Conservation (phyloP, 768 basidiomycete species). For the Suillus clintonianus region DNA sequence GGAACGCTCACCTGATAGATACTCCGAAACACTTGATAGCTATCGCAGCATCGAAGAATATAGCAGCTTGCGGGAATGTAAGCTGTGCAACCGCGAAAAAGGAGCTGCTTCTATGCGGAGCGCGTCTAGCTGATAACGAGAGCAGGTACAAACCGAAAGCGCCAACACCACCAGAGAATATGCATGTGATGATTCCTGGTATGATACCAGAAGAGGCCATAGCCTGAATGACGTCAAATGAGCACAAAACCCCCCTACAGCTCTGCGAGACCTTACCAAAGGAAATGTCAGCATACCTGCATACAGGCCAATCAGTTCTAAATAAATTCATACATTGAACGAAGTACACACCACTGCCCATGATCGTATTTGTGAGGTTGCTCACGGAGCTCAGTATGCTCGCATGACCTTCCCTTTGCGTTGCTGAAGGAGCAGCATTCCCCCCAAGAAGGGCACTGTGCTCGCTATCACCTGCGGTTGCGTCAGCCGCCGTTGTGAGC, state of each 20-base stretch:
- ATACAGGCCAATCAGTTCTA: slow-evolving; percentile 3
- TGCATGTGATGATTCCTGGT: slow-evolving; percentile 87
- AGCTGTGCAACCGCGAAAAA: slow-evolving; percentile 84
- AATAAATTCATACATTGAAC: not conserved
- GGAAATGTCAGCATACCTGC: slow-evolving; percentile 89
- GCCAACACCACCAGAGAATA: slow-evolving; percentile 74
- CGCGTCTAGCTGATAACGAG: slow-evolving; percentile 75
- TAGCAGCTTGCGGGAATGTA: slow-evolving; percentile 85
- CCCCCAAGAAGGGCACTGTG: slow-evolving; percentile 59
- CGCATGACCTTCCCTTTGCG: slow-evolving; percentile 63
- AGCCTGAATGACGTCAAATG: slow-evolving; percentile 49
- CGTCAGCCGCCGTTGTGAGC: slow-evolving; percentile 31
- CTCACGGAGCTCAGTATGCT: slow-evolving; percentile 68
- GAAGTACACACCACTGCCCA: slow-evolving; percentile 74
- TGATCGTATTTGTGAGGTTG: slow-evolving; percentile 87
- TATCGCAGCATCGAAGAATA: slow-evolving; percentile 93
- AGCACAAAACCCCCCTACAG: not conserved
- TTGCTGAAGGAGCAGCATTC: slow-evolving; percentile 21
- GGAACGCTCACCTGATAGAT: slow-evolving; percentile 69
- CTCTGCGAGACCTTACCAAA: slow-evolving; percentile 48
- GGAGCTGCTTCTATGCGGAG: slow-evolving; percentile 74
- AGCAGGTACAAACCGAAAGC: slow-evolving; percentile 90
- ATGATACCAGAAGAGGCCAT: slow-evolving; percentile 89
- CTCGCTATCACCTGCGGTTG: slow-evolving; percentile 42
- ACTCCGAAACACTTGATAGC: slow-evolving; percentile 98